A percentile compares a stretch with the other conserved stretches of the same genome.
Evolutionary conservation across 2,329 filamentous ascomycete genomes (phyloP).

Genomic region (Alternaria novae-zelandiae): DNA sequence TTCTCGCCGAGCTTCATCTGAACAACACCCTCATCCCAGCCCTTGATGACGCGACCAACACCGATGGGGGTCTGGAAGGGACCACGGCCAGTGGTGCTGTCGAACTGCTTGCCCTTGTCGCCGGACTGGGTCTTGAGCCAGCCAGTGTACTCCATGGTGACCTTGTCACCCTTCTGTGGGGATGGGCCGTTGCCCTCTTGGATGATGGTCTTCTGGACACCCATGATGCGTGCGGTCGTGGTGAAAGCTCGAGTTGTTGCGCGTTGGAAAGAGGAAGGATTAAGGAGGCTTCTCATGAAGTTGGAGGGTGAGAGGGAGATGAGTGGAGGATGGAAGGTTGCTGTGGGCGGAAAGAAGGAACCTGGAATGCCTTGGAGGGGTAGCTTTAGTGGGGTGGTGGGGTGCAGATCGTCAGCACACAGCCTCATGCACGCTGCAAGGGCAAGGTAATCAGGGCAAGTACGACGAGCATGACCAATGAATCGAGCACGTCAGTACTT

Average conservation of each 20-base stretch:
- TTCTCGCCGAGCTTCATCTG: constrained; percentile 91
- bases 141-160: constrained; percentile 44
- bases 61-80: constrained; percentile 81
- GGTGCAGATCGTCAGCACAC: constrained; percentile 20
- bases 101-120: constrained; percentile 63
- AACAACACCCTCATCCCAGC: constrained; percentile 65
- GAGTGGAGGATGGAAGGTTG: constrained; percentile 7
- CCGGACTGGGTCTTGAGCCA: constrained; percentile 34
- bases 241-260: constrained; percentile 17
- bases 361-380: constrained; percentile 8
- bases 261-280: constrained; percentile 11
- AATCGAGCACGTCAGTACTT: constrained; percentile 6
- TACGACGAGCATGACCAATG: constrained; percentile 13
- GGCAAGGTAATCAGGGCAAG: constrained; percentile 13
- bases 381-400: constrained; percentile 19
- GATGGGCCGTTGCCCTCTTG: constrained; percentile 37
- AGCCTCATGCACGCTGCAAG: constrained; percentile 23
- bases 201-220: constrained; percentile 38
- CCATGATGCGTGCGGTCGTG: constrained; percentile 31
- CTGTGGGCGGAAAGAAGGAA: constrained; percentile 3
- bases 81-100: constrained; percentile 78
- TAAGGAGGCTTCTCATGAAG: constrained; percentile 17
- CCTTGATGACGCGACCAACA: constrained; percentile 82
- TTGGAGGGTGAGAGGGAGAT: constrained; percentile 10
- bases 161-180: constrained; percentile 35